A percentile compares a stretch with the other conserved stretches of the same genome.
Conservation (phyloP, 345 rosid genomes). For the Hirschfeldia incana region DNA sequence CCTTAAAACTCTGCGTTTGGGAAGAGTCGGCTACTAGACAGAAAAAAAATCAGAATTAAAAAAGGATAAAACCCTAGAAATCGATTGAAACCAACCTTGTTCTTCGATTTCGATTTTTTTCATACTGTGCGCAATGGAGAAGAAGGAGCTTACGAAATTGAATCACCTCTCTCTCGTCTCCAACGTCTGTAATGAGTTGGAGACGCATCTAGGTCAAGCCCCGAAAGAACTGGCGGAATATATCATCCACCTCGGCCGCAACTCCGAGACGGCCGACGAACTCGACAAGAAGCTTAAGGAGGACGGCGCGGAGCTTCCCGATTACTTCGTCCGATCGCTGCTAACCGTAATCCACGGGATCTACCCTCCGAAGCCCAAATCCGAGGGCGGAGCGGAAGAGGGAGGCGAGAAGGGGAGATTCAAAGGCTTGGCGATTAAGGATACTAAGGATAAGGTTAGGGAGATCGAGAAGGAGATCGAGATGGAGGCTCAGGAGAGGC, state of each 20-base stretch:
- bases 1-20: not conserved
- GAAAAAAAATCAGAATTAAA: not conserved
- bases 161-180: constrained; percentile 63
- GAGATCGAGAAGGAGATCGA: constrained; percentile 67
- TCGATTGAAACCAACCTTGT: not conserved
- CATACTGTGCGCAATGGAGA: constrained; percentile 17
- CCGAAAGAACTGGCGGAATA: constrained; percentile 80
- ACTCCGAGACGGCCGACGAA: constrained; percentile 63
- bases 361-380: constrained; percentile 59
- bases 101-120: not conserved
- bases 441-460: constrained; percentile 67
- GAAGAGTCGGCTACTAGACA: not conserved
- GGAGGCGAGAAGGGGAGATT: constrained; percentile 40
- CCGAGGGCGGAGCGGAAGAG: constrained; percentile 38
- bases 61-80: constrained; percentile 20
- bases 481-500: constrained; percentile 48
- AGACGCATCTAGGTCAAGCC: constrained; percentile 72
- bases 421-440: constrained; percentile 67
- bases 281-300: constrained; percentile 71
- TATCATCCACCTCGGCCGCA: constrained; percentile 60
- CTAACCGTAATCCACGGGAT: constrained; percentile 81
- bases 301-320: constrained; percentile 84
- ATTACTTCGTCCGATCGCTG: constrained; percentile 80
- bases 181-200: constrained; percentile 79
- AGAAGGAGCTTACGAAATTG: constrained; percentile 43